Base-by-base conservation (phyloP, 2,329 filamentous ascomycete species). In the Cordyceps militaris region DNA sequence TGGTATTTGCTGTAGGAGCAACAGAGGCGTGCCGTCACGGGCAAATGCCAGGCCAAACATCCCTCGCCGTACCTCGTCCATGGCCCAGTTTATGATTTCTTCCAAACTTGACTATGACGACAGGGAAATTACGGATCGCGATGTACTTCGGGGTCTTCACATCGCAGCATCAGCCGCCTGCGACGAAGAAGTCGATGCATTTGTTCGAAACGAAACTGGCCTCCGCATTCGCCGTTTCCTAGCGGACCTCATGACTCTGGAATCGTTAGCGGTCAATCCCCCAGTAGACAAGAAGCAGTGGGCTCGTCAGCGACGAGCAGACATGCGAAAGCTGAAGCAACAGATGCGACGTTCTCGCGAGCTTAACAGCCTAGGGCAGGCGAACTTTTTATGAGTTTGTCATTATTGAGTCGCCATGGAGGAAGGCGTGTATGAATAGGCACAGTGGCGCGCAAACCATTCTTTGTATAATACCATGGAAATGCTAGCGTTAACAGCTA, bases 151-250 rank as follows among this genome's bases (percentile, higher is more conserved):
- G 52, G 82, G 81, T 0, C 68, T 85, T 11, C 78, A 79, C 59
- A 75, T 84, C 40, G 80, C 80, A 5, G 75, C 79, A 30, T 78
- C 77, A 5, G 82, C 81, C 11, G 81, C 81, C 4, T 82, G 80
- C 51, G 77, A 84, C 57, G 75, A 80, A 57, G 69, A 75, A 36
- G 74, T 83, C 2, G 80, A 84, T 64, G 73, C 73, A 0, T 77
- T 77, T 66, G 77, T 85, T 56, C 70, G 74, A 28, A 69, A 76
- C 23, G 74, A 75, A 60, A 83, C 79, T 0, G 82, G 82, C 0
- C 64, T 81, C 24, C 71, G 78, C 14, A 74, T 84, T 47, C 74
- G 82, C 34, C 75, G 75, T 7, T 82, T 84, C 60, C 66, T 85
- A 16, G 79, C 79, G 4, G 80, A 82, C 62, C 64, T 84, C 38